phyloP scores from a whole-genome alignment of 306 rosid genomes.

The Quercus robur region DNA sequence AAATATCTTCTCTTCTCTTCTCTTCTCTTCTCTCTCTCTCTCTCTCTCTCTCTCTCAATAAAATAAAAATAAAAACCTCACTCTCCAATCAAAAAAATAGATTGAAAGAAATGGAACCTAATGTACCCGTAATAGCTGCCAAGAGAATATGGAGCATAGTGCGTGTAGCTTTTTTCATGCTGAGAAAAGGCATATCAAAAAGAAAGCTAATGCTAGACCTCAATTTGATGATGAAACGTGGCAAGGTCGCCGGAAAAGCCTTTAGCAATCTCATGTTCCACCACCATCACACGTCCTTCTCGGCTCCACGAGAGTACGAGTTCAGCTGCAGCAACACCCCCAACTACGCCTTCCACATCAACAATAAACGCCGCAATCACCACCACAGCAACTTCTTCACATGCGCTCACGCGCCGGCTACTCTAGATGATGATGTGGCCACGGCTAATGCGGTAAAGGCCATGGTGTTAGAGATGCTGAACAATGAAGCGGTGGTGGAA shows the following conservation, averaged over 20 bases:
- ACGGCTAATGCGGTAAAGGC: conserved; percentile 38
- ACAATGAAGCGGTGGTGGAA: conserved; percentile 24
- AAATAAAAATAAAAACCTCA: conserved; percentile 17
- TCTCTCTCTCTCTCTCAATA: background rate
- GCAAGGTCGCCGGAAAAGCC: conserved; percentile 85
- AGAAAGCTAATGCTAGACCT: conserved; percentile 59
- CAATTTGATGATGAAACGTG: conserved; percentile 71
- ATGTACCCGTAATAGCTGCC: conserved; percentile 32
- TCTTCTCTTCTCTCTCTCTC: conserved; percentile 10
- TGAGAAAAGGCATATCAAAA: conserved; percentile 68
- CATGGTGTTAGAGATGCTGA: conserved; percentile 47
- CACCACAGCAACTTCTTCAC: conserved; percentile 35
- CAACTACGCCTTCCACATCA: conserved; percentile 26
- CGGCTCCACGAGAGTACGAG: conserved; percentile 36
- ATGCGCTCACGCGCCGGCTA: conserved; percentile 48
- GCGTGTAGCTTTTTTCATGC: conserved; percentile 63
- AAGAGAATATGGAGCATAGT: conserved; percentile 64
- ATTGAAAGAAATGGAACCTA: conserved; percentile 43
- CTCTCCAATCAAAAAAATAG: background rate
- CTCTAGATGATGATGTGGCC: conserved; percentile 51
- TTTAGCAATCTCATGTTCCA: conserved; percentile 61
- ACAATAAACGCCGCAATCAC: conserved; percentile 45
- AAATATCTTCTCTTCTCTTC: conserved; percentile 13
- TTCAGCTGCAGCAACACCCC: conserved; percentile 95
- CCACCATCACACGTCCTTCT: conserved; percentile 28